Evolutionary conservation across 495 filamentous ascomycete genomes (phyloP).

Genomic region (Aeminium ludgeri): DNA sequence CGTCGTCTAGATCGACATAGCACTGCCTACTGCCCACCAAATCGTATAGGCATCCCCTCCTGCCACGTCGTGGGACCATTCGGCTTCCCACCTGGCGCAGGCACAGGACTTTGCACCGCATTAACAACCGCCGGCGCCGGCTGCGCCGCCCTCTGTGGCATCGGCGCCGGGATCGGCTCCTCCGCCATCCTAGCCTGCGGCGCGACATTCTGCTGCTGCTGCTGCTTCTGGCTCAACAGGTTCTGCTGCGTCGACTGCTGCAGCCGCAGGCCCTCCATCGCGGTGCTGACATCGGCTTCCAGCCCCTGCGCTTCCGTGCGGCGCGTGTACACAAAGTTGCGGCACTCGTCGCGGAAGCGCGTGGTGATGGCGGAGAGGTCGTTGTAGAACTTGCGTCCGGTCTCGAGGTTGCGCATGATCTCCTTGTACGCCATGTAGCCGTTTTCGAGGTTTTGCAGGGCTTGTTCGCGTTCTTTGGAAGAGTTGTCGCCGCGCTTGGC

Average conservation of each 20-base stretch:
- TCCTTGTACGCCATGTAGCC: conserved; percentile 93
- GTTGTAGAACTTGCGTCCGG: conserved; percentile 90
- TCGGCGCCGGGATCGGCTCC: conserved; percentile 7
- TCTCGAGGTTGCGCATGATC: conserved; percentile 73
- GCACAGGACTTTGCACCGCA: conserved; percentile 9
- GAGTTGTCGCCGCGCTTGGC: conserved; percentile 56
- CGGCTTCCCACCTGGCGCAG: conserved; percentile 1
- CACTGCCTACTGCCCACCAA: conserved; percentile 8
- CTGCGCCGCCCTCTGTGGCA: conserved; percentile 8
- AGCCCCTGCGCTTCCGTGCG: conserved; percentile 64
- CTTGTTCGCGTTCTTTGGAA: conserved; percentile 63
- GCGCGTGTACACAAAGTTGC: conserved; percentile 61
- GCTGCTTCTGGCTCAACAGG: conserved; percentile 18
- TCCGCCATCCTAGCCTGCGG: conserved; percentile 1
- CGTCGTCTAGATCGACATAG: too few species aligned
- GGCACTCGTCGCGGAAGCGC: conserved; percentile 59
- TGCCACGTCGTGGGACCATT: conserved; percentile 12
- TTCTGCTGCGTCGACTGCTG: conserved; percentile 29
- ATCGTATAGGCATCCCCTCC: conserved; percentile 16
- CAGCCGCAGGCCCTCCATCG: conserved; percentile 45
- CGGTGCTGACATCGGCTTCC: conserved; percentile 53
- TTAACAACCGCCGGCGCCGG: conserved; percentile 4
- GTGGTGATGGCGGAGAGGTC: conserved; percentile 73
- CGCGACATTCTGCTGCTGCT: conserved; percentile 6
- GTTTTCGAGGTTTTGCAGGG: conserved; percentile 76